phyloP scores from a whole-genome alignment of 2,329 filamentous ascomycete species.

The Alternaria tenuissima region DNA sequence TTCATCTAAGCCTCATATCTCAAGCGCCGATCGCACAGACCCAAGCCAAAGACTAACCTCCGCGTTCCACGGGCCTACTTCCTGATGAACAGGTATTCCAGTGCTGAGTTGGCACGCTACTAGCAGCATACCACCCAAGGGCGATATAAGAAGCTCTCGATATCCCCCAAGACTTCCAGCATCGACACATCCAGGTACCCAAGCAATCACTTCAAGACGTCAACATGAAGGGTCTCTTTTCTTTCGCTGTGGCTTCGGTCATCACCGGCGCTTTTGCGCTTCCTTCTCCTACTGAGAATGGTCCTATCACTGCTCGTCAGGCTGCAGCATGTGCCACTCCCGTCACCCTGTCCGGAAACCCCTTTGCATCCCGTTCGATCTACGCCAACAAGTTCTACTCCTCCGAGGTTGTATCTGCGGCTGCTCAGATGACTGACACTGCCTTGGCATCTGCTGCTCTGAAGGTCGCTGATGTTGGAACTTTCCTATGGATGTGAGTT shows the following conservation, averaged over 20 bases:
- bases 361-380: slow-evolving; percentile 59
- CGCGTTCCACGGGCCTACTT: slow-evolving; percentile 49
- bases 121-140: slow-evolving; percentile 12
- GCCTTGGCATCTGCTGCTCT: slow-evolving; percentile 61
- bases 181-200: slow-evolving; percentile 31
- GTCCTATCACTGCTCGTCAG: slow-evolving; percentile 44
- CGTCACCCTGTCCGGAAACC: slow-evolving; percentile 59
- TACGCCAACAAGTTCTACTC: slow-evolving; percentile 64
- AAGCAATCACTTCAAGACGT: slow-evolving; percentile 27
- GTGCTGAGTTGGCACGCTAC: slow-evolving; percentile 15
- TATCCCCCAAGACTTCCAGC: slow-evolving; percentile 20
- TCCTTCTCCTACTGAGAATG: slow-evolving; percentile 44
- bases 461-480: slow-evolving; percentile 60
- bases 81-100: slow-evolving; percentile 35
- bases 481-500: slow-evolving; percentile 63
- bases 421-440: slow-evolving; percentile 64
- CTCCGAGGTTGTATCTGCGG: slow-evolving; percentile 62
- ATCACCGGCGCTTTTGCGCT: slow-evolving; percentile 46
- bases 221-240: slow-evolving; percentile 49
- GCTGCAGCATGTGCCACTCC: slow-evolving; percentile 45
- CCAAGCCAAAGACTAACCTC: slow-evolving; percentile 33
- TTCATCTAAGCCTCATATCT: slow-evolving; percentile 46
- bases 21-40: slow-evolving; percentile 39
- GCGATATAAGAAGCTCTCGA: slow-evolving; percentile 43
- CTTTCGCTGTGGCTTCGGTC: slow-evolving; percentile 47